Conservation (phyloP, 1,284 basidiomycete genomes). For the Cystobasidium slooffiae region DNA sequence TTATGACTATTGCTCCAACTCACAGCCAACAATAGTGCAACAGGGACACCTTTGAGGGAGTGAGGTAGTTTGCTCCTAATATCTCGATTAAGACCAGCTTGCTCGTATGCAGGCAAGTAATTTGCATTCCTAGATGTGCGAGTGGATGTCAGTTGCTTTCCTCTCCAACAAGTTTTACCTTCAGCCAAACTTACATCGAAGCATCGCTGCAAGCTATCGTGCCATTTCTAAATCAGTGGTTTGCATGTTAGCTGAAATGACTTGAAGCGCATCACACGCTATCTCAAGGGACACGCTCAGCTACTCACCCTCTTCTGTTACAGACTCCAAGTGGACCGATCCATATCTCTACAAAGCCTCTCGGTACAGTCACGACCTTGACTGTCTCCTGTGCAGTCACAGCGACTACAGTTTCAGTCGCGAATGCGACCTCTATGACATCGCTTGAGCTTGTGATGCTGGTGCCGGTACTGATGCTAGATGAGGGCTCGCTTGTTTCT, state of each 20-base stretch:
- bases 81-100: constrained; percentile 16
- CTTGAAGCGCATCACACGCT: no score
- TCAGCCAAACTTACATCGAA: constrained; percentile 9
- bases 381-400: not conserved
- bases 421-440: no score
- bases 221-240: constrained; percentile 7
- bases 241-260: not conserved
- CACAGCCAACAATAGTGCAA: constrained; percentile 31
- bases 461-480: no score
- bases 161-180: no score
- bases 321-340: constrained; percentile 34
- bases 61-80: constrained; percentile 2
- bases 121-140: constrained; percentile 7
- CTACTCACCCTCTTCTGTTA: constrained; percentile 14
- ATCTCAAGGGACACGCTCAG: no score
- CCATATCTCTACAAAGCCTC: constrained; percentile 23
- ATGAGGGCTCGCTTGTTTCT: no score
- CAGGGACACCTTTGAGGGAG: not conserved
- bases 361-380: not conserved
- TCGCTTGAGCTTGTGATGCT: no score
- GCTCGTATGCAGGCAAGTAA: constrained; percentile 20
- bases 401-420: not conserved
- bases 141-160: no score
- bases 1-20: not conserved
- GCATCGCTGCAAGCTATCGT: constrained; percentile 29